phyloP scores from a whole-genome alignment of 2,329 filamentous ascomycete genomes.

The Gaeumannomyces sp. region DNA sequence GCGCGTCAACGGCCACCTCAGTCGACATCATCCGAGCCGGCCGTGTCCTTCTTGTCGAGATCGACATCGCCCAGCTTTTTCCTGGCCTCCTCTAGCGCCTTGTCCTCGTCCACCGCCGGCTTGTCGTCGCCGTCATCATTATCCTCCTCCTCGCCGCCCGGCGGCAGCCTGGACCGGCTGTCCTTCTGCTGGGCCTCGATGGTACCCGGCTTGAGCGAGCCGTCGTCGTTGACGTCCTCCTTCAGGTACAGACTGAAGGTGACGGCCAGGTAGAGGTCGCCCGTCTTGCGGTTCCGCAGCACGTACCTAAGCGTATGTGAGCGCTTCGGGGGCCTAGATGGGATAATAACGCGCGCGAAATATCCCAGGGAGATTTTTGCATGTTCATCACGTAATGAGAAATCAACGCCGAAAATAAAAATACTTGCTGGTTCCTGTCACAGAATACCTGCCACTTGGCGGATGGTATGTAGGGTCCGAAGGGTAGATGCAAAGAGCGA shows the following conservation, averaged over 20 bases:
- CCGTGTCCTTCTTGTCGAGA: conserved; percentile 17
- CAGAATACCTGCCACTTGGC: neutral
- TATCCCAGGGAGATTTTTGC: conserved; percentile 9
- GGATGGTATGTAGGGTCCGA: neutral
- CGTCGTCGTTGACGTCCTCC: conserved; percentile 57
- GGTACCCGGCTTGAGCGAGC: conserved; percentile 41
- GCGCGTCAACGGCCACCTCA: conserved; percentile 17
- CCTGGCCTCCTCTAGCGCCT: conserved; percentile 32
- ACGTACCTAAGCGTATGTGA: conserved; percentile 88
- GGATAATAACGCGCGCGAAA: conserved; percentile 14
- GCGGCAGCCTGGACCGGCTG: conserved; percentile 9
- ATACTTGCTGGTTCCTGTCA: neutral
- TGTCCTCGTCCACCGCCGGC: conserved; percentile 24
- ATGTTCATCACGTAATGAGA: conserved; percentile 1
- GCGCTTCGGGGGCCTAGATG: conserved; percentile 43
- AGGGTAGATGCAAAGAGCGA: neutral
- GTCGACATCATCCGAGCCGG: conserved; percentile 38
- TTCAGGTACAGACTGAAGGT: conserved; percentile 71
- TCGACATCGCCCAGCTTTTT: conserved; percentile 27
- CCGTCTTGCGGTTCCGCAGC: conserved; percentile 71
- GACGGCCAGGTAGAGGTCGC: conserved; percentile 72
- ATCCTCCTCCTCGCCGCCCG: conserved; percentile 19
- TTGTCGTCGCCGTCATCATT: conserved; percentile 21
- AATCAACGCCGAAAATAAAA: conserved; percentile 4
- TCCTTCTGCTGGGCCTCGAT: conserved; percentile 18